Evolutionary conservation across 129 eudicot species (phyloP).

Genomic region (Helianthus tuberosus): DNA sequence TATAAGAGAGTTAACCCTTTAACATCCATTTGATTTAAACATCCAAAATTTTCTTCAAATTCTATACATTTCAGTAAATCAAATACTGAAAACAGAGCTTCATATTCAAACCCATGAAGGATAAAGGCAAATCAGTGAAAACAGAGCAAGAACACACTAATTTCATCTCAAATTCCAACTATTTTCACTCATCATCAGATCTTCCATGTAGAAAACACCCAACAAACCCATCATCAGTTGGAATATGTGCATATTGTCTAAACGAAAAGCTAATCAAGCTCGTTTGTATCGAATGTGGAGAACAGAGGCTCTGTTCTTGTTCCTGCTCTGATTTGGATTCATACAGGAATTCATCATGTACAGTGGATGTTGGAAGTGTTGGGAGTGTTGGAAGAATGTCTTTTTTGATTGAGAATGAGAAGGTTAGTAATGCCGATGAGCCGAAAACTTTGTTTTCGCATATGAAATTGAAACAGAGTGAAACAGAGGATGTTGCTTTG

Average conservation of each 20-base stretch:
- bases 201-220: constrained; percentile 81
- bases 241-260: constrained; percentile 77
- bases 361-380: constrained; percentile 58
- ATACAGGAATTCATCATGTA: constrained; percentile 59
- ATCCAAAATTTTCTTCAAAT: not conserved
- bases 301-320: constrained; percentile 76
- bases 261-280: constrained; percentile 63
- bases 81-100: constrained; percentile 15
- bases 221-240: constrained; percentile 49
- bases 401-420: constrained; percentile 77
- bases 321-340: constrained; percentile 69
- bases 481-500: constrained; percentile 46
- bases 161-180: constrained; percentile 34
- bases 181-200: constrained; percentile 48
- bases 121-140: constrained; percentile 64
- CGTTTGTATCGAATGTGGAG: constrained; percentile 58
- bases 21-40: not conserved
- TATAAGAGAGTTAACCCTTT: not conserved
- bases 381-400: constrained; percentile 80
- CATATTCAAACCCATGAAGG: constrained; percentile 46
- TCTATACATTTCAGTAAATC: not conserved
- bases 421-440: constrained; percentile 20
- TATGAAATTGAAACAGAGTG: constrained; percentile 29
- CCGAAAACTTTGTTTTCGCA: constrained; percentile 6
- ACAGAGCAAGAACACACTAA: constrained; percentile 14